phyloP scores from a whole-genome alignment of 1,284 basidiomycete species.

The Malassezia nana region DNA sequence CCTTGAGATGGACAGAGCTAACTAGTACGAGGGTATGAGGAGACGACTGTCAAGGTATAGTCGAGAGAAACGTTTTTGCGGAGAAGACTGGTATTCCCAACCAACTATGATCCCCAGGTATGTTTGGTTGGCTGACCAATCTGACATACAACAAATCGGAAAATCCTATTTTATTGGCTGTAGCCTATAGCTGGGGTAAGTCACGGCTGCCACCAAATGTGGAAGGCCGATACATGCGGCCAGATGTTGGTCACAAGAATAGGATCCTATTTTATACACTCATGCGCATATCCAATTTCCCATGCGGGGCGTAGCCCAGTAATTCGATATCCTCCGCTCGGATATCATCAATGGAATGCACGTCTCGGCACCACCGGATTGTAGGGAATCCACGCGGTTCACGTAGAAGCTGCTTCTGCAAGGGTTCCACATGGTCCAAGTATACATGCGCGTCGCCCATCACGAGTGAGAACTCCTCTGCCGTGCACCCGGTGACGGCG shows the following conservation, averaged over 20 bases:
- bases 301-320: slow-evolving; percentile 74
- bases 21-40: not conserved
- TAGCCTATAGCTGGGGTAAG: not conserved
- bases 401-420: slow-evolving; percentile 67
- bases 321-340: slow-evolving; percentile 70
- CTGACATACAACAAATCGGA: not conserved
- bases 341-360: slow-evolving; percentile 71
- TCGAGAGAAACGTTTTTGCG: not conserved
- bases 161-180: not conserved
- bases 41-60: not conserved
- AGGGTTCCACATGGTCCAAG: slow-evolving; percentile 76
- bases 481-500: slow-evolving; percentile 70
- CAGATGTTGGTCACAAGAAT: not conserved
- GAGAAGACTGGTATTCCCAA: not conserved
- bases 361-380: slow-evolving; percentile 59
- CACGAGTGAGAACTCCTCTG: slow-evolving; percentile 79
- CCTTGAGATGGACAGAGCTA: not conserved
- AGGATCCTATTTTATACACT: slow-evolving; percentile 75
- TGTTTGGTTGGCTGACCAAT: not conserved
- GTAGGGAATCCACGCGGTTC: slow-evolving; percentile 75
- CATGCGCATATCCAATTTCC: slow-evolving; percentile 93
- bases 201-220: not conserved
- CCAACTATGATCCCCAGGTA: not conserved
- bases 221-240: not conserved
- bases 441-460: slow-evolving; percentile 96